phyloP scores from a whole-genome alignment of 306 rosid species.

The Cicer arietinum region DNA sequence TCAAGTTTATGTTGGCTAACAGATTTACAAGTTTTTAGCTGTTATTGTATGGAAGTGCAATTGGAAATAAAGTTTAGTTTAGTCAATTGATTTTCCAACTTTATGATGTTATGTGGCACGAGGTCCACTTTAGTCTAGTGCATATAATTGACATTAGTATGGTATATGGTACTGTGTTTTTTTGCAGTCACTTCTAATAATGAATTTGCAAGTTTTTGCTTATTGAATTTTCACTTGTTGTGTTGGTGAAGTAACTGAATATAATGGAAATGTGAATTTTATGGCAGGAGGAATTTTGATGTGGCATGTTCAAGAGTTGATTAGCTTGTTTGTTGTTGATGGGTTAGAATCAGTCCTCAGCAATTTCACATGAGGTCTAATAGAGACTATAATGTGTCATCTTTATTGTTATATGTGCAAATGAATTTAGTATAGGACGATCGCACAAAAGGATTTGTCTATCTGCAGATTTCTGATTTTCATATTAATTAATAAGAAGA shows the following conservation, averaged over 20 bases:
- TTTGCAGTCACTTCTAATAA: background rate
- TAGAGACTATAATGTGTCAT: slow-evolving; percentile 31
- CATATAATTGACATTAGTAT: slow-evolving; percentile 32
- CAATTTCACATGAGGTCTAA: slow-evolving; percentile 29
- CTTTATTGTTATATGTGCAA: slow-evolving; percentile 22
- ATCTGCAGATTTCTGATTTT: slow-evolving; percentile 10
- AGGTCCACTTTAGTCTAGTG: slow-evolving; percentile 4
- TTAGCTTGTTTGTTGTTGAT: slow-evolving; percentile 22
- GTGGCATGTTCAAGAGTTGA: slow-evolving; percentile 22
- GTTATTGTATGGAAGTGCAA: slow-evolving; percentile 20
- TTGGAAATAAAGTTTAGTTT: slow-evolving; percentile 28
- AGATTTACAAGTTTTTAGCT: slow-evolving; percentile 20
- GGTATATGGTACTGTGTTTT: slow-evolving; percentile 4
- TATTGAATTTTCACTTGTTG: slow-evolving; percentile 6
- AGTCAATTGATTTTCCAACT: slow-evolving; percentile 14
- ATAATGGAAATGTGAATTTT: background rate
- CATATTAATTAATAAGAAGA: slow-evolving; percentile 21
- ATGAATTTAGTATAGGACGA: slow-evolving; percentile 38
- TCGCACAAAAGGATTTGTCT: background rate
- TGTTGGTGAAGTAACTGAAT: slow-evolving; percentile 18
- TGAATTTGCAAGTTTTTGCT: slow-evolving; percentile 13
- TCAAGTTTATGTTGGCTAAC: background rate
- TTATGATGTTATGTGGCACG: slow-evolving; percentile 6
- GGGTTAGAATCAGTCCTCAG: slow-evolving; percentile 31
- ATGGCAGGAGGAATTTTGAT: slow-evolving; percentile 36